A percentile compares a stretch with the other conserved stretches of the same genome.
Conservation (phyloP, 495 filamentous ascomycete species). For the Melanomma pulvis-pyrius region DNA sequence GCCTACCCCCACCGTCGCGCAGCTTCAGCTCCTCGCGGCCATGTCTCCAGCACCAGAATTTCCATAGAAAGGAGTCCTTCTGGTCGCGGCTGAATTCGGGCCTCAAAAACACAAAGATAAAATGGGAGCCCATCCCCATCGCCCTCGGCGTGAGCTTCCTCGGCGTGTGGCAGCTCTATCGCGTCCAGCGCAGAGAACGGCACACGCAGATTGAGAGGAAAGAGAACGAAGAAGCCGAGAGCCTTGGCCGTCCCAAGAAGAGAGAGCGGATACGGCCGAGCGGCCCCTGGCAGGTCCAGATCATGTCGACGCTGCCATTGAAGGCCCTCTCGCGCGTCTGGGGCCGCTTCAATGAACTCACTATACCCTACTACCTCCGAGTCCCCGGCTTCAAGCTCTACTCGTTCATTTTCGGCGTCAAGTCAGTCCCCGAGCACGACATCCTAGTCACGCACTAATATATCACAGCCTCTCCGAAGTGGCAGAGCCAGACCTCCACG, state of each 20-base stretch:
- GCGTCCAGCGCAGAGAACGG: conserved; percentile 59
- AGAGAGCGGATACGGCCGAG: conserved; percentile 74
- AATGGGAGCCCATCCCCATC: conserved; percentile 96
- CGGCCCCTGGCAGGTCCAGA: conserved; percentile 90
- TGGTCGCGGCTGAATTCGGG: conserved; percentile 63
- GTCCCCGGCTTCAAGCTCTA: conserved; percentile 96
- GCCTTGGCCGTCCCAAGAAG: conserved; percentile 55
- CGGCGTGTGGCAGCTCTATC: conserved; percentile 80
- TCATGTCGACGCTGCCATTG: conserved; percentile 93
- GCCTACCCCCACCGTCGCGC: conserved; percentile 34
- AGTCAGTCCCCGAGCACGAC: conserved; percentile 51
- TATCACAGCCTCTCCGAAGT: conserved; percentile 72
- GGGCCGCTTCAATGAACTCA: conserved; percentile 93
- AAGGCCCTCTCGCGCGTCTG: conserved; percentile 92
- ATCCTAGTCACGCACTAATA: conserved; percentile 5
- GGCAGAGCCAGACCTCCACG: conserved; percentile 80
- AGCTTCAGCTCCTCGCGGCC: conserved; percentile 51
- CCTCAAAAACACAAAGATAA: conserved; percentile 72
- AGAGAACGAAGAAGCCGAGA: conserved; percentile 40
- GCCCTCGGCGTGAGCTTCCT: conserved; percentile 86
- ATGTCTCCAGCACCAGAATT: conserved; percentile 47
- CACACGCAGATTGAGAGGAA: conserved; percentile 55
- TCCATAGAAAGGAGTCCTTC: conserved; percentile 61
- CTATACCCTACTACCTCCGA: conserved; percentile 86
- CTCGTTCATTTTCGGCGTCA: conserved; percentile 88